Base-by-base conservation (phyloP, 345 rosid genomes). In the Gossypium thurberi region DNA sequence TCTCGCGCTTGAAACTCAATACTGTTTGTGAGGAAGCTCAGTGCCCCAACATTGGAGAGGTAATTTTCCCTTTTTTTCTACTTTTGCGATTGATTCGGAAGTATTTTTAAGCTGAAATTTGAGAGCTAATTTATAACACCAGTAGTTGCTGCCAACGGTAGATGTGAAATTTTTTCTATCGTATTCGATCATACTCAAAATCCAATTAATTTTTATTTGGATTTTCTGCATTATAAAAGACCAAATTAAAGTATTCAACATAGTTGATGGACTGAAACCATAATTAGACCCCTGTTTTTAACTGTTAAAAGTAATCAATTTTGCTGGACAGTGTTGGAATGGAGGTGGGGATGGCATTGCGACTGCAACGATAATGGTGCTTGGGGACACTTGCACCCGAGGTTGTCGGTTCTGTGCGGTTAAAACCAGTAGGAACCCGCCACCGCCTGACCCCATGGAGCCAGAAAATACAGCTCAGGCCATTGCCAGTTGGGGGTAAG, bases 341-440 rank as follows among this genome's bases (percentile, higher is more conserved):
- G 99, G 99, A 48, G 99, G 99, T 52, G 91, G 86, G 25, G 99
- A 96, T 77, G 99, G 98, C 66, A 85, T 93, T 80, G 88, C 98
- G 14, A 96, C 98, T 1, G 99, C 98, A 10, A 96, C 98, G 0
- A 96, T 91, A 59, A 96, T 96, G 99, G 82, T 93, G 75, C 92
- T 96, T 47, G 99, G 99, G 44, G 99, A 96, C 75, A 93, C 96
- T 47, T 96, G 98, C 82, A 96, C 99, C 11, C 98, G 98, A 14
- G 98, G 99, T n/a, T 96, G 98, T 75, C 85, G 99, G 79, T 96
- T 96, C 76, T 96, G 99, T 79, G 99, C 98, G 0, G 99, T 96
- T 72, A 96, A 96, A 90, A 93, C 98, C 65, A 93, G 98, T 81
- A 82, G 89, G 74, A 93, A 88, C 70, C 98, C 98, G 48, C 76